Percentiles rank a stretch among this genome's conserved stretches.
These are phyloP conservation scores for Coemansia sp. DNA, from an alignment of 192 early-diverging fungal genomes.

Conservation along the genomic window DNA sequence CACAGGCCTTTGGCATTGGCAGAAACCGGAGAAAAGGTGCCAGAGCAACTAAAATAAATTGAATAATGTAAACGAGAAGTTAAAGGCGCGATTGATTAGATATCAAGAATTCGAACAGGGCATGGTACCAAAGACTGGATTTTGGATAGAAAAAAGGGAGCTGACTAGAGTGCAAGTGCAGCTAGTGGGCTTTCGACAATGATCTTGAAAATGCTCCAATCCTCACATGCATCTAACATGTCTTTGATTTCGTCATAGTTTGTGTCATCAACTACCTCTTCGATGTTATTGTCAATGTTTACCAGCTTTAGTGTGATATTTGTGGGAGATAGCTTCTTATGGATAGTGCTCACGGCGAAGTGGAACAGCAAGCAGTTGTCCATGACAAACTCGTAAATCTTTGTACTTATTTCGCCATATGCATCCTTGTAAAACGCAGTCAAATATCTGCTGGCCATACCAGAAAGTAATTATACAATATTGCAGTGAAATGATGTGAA, in stretches of 20 bases:
- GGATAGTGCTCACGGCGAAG: background rate
- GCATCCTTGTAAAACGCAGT: background rate
- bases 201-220: constrained; percentile 6
- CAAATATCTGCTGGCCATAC: background rate
- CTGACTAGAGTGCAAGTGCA: background rate
- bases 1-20: background rate
- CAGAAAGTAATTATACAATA: background rate
- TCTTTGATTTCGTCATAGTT: background rate
- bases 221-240: background rate
- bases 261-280: background rate
- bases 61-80: background rate
- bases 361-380: background rate
- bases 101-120: background rate
- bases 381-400: constrained; percentile 7
- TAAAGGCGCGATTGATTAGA: background rate
- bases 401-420: background rate
- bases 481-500: background rate
- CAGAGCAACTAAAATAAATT: background rate
- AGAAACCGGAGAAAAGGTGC: background rate
- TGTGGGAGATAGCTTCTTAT: background rate
- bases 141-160: background rate
- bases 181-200: background rate
- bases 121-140: background rate
- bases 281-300: background rate
- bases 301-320: background rate